Evolutionary conservation across 1,139 yeast genomes (phyloP).

Genomic region (Pichia sp.): DNA sequence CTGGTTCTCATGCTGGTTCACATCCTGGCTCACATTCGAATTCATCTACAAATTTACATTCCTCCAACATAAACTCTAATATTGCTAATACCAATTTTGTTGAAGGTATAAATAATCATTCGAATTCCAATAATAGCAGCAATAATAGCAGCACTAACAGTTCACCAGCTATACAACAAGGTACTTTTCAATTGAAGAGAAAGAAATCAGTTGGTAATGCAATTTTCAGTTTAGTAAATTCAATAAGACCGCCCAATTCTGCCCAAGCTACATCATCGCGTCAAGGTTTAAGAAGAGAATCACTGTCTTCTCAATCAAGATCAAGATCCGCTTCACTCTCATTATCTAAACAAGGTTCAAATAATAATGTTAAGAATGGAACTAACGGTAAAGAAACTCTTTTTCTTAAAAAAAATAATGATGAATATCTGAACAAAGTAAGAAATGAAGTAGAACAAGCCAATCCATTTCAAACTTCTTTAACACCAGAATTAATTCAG

Average conservation of each 20-base stretch:
- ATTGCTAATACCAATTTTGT: background rate
- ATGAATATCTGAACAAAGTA: background rate
- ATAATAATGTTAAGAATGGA: background rate
- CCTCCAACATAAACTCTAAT: too few species aligned
- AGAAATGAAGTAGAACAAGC: conserved; percentile 1
- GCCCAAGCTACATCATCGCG: conserved; percentile 4
- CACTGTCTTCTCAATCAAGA: conserved; percentile 5
- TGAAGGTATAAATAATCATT: background rate
- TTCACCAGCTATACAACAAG: conserved; percentile 7
- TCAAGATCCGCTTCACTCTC: conserved; percentile 8
- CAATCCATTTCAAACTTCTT: conserved; percentile 1
- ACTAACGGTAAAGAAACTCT: too few species aligned
- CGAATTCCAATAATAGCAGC: background rate
- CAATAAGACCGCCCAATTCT: conserved; percentile 20
- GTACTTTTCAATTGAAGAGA: conserved; percentile 14
- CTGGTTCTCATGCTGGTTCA: background rate
- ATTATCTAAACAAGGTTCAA: conserved; percentile 1
- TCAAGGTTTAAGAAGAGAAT: conserved; percentile 7
- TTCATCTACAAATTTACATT: background rate
- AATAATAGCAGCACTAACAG: conserved; percentile 1
- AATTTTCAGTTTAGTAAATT: conserved; percentile 21
- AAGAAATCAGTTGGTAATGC: conserved; percentile 25
- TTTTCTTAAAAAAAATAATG: background rate
- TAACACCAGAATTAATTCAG: background rate
- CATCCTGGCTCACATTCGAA: background rate